Conservation (phyloP, 2,329 filamentous ascomycete genomes). For the Zasmidium cellare region DNA sequence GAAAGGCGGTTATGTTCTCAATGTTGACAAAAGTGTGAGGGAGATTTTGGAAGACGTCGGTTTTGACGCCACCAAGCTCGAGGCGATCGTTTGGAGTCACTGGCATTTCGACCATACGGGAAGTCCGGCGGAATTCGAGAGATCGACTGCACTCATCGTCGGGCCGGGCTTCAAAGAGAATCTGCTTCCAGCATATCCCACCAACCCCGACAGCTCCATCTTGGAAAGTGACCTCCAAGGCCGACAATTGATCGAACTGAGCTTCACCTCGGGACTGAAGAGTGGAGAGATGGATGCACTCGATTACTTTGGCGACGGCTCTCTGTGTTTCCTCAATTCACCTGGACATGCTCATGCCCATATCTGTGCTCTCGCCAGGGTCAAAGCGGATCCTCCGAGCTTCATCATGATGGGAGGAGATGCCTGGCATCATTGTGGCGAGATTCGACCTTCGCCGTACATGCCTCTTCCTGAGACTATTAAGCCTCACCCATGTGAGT, state of each 20-base stretch:
- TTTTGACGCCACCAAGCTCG: constrained; percentile 2
- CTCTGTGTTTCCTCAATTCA: constrained; percentile 54
- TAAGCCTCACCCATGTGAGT: constrained; percentile 38
- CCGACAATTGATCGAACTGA: constrained; percentile 38
- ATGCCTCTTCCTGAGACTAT: constrained; percentile 41
- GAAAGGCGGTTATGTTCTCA: constrained; percentile 30
- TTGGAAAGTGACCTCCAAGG: constrained; percentile 15
- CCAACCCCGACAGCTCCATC: constrained; percentile 15
- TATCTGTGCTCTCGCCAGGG: constrained; percentile 50
- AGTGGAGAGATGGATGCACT: constrained; percentile 48
- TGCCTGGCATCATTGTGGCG: constrained; percentile 44
- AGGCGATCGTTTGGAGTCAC: constrained; percentile 5
- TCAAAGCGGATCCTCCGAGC: constrained; percentile 32
- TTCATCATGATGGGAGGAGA: constrained; percentile 56
- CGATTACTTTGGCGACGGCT: constrained; percentile 58
- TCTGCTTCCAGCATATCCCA: constrained; percentile 51
- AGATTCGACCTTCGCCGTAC: constrained; percentile 47
- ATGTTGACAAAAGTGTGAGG: constrained; percentile 35
- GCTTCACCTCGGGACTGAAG: constrained; percentile 33
- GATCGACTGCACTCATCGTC: constrained; percentile 49
- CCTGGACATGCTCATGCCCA: constrained; percentile 56
- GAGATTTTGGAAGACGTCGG: constrained; percentile 14
- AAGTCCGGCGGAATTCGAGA: constrained; percentile 49
- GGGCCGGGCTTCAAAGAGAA: constrained; percentile 52
- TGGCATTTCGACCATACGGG: constrained; percentile 55